phyloP scores from a whole-genome alignment of 148 eudicot genomes.

The Rhododendron vialii region DNA sequence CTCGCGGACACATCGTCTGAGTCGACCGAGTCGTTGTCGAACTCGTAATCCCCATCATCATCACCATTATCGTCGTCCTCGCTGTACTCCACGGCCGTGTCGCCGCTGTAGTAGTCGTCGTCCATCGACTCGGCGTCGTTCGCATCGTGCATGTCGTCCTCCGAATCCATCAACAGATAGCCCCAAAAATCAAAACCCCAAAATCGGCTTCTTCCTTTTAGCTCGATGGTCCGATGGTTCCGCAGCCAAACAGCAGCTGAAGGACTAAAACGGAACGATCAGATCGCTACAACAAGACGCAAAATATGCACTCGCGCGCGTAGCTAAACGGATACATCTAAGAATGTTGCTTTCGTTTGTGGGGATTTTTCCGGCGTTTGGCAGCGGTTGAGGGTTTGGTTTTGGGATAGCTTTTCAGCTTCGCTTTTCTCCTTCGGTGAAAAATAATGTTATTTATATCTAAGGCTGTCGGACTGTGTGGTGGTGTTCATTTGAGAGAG shows the following conservation, averaged over 20 bases:
- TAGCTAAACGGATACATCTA: too few relatives aligned
- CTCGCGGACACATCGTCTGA: conserved; percentile 7
- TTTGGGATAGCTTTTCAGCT: background rate
- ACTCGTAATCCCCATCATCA: conserved; percentile 41
- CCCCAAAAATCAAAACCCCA: background rate
- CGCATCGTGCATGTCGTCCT: conserved; percentile 55
- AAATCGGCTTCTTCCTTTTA: background rate
- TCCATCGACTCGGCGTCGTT: conserved; percentile 46
- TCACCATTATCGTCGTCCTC: conserved; percentile 7
- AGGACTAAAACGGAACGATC: background rate
- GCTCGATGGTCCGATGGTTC: background rate
- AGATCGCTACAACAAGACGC: background rate
- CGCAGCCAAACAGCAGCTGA: background rate
- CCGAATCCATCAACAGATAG: conserved; percentile 39
- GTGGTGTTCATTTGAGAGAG: background rate
- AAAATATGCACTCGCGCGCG: too few relatives aligned
- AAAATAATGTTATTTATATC: background rate
- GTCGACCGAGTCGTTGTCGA: conserved; percentile 27
- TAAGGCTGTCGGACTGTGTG: background rate
- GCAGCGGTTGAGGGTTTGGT: background rate
- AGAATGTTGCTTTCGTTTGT: background rate
- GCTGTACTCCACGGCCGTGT: conserved; percentile 23
- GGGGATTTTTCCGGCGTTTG: background rate
- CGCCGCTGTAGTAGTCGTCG: conserved; percentile 50
- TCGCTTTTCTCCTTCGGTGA: background rate